A percentile compares a stretch with the other conserved stretches of the same genome.
Evolutionary conservation across 2,329 filamentous ascomycete species (phyloP).

Genomic region (Anthostomella pinea): DNA sequence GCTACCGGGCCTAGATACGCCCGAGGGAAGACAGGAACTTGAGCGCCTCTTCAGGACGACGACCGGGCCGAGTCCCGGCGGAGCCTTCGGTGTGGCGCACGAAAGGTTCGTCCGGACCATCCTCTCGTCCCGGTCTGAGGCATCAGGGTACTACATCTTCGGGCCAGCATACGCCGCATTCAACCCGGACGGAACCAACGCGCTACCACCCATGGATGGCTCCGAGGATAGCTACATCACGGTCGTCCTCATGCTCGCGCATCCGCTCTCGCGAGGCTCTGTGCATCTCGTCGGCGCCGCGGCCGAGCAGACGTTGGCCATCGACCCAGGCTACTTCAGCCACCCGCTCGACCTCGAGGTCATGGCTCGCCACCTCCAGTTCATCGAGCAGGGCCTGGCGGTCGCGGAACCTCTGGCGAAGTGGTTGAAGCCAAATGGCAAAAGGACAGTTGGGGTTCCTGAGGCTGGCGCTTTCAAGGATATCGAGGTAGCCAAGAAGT

Average conservation of each 20-base stretch:
- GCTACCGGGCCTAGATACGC: conserved; percentile 12
- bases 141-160: conserved; percentile 9
- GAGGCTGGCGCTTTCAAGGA: too few relatives aligned
- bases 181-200: conserved; percentile 2
- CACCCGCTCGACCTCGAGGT: conserved; percentile 9
- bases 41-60: conserved; percentile 20
- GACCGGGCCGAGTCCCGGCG: not conserved
- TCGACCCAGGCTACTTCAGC: not conserved
- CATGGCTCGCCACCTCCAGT: conserved; percentile 7
- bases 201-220: conserved; percentile 1
- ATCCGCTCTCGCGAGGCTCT: conserved; percentile 12
- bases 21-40: conserved; percentile 33
- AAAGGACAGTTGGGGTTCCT: too few relatives aligned
- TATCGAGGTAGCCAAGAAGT: conserved; percentile 4
- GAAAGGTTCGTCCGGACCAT: conserved; percentile 10
- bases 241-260: conserved; percentile 4
- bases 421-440: conserved; percentile 1
- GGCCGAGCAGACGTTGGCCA: not conserved
- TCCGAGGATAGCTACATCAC: conserved; percentile 9
- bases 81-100: conserved; percentile 5
- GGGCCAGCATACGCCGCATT: conserved; percentile 1
- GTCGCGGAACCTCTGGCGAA: not conserved
- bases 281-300: not conserved
- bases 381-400: not conserved
- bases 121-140: conserved; percentile 7